Evolutionary conservation across 2,329 filamentous ascomycete species (phyloP), one percentile per base, ranked within the genome.

Genomic region (Onygenales sp.): DNA sequence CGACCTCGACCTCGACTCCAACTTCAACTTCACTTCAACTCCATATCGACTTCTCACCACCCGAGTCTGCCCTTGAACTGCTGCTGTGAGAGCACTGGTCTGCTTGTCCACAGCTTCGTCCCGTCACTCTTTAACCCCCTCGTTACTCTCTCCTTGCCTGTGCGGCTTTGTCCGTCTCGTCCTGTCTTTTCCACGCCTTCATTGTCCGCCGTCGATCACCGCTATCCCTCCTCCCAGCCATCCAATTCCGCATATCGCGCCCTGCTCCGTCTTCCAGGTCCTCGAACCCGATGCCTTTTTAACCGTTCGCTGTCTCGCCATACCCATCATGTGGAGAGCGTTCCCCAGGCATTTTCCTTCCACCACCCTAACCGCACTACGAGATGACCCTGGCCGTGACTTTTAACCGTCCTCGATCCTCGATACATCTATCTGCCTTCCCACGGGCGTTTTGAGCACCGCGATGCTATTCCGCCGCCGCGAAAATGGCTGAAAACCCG

Each of bases 391-490:
- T 31, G 17, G 14, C 33, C 31, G 17, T 17, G 33, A 21, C 31
- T 27, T 11, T 13, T 52, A 42, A 50, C 21, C 31, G n/a, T 43
- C 21, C 31, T n/a, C 21, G 42, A 31, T 6, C 3, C 17, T 45
- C 42, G 10, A n/a, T 36, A 27, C n/a, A 17, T 39, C 13, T 14
- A 31, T 17, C 14, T 46, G 54, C 53, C 58, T 59, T 54, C 53
- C 55, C 56, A 48, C 61, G 59, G 64, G 47, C 54, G 33, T 57
- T 52, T 47, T 47, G 43, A 56, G 53, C 55, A 52, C 53, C 49
- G 54, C 51, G 47, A 59, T 59, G 59, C 59, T 55, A 56, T 52
- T 58, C 53, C 62, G 63, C 59, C 55, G 67, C 67, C 65, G 61
- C 64, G 56, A 61, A 60, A 59, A 63, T 63, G 61, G 58, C 57